Evolutionary conservation across 2,329 filamentous ascomycete species (phyloP), one percentile per base, ranked within the genome.

Genomic region (Furcasterigmium furcatum): DNA sequence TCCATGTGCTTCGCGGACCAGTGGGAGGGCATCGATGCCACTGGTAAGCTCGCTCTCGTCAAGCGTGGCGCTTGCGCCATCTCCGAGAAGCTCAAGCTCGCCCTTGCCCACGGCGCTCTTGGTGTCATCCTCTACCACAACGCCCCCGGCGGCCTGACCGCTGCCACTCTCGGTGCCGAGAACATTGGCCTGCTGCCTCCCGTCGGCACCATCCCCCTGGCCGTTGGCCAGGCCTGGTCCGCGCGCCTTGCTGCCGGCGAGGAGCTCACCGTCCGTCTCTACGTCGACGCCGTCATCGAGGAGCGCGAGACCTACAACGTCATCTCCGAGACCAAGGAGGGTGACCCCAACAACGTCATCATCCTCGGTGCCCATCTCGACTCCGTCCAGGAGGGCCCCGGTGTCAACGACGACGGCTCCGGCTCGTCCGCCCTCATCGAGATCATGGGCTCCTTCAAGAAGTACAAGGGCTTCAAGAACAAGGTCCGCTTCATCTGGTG

Each of bases 41-140:
- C 57, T 2, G 68, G 66, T 39, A 74, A 73, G 55, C 60, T 75
- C 25, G 66, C 63, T 2, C 68, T 75, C 13, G 58, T 75, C 14
- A 72, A 72, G 63, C 66, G 72, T 9, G 72, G 72, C 19, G 46
- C 47, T 20, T 75, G 72, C 46, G 62, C 66, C 32, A 65, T 74
- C 30, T 50, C 63, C 0, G 65, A 70, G 32, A 75, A 75, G 56
- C 60, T 73, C 25, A 67, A 64, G 55, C 59, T 73, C 5, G 72
- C 72, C 22, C 68, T 62, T 55, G 58, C 63, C 9, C 59, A 66
- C 9, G 71, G 71, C 35, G 72, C 71, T 3, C 34, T 66, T 2
- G 71, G 62, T 34, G 70, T 75, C 1, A 62, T 87, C 24, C 70
- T 87, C 41, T 85, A 82, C 59, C 80, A 87, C 70, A 82, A 85